Evolutionary conservation across 257 asterid species (phyloP).

Genomic region (Fraxinus pennsylvanica): DNA sequence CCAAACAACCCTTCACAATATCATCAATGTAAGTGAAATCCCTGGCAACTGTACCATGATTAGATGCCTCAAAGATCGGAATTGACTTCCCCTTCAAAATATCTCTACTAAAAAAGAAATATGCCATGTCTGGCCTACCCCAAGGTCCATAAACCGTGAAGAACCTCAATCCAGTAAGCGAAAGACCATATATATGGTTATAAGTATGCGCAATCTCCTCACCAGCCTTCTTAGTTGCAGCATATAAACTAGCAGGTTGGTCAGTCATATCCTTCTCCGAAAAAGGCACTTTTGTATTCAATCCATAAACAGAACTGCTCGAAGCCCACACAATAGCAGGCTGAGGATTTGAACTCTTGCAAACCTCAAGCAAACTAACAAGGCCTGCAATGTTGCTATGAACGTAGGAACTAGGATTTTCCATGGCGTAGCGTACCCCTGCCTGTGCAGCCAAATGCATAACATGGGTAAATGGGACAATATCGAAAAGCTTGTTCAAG

Average conservation of each 20-base stretch:
- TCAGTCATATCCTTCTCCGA: slow-evolving; percentile 32
- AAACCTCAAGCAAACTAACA: slow-evolving; percentile 27
- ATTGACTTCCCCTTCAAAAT: slow-evolving; percentile 29
- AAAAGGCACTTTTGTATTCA: slow-evolving; percentile 29
- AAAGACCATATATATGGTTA: slow-evolving; percentile 30
- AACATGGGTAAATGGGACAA: slow-evolving; percentile 30
- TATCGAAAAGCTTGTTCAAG: slow-evolving; percentile 24
- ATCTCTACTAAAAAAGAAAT: slow-evolving; percentile 27
- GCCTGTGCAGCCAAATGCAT: slow-evolving; percentile 37
- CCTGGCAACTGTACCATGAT: slow-evolving; percentile 28
- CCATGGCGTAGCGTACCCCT: slow-evolving; percentile 34
- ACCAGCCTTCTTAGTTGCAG: slow-evolving; percentile 33
- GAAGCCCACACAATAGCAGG: slow-evolving; percentile 35
- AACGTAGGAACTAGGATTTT: slow-evolving; percentile 31
- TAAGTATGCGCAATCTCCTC: slow-evolving; percentile 34
- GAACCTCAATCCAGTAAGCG: slow-evolving; percentile 30
- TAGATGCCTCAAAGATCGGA: slow-evolving; percentile 12
- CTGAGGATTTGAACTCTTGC: slow-evolving; percentile 30
- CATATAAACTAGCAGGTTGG: slow-evolving; percentile 30
- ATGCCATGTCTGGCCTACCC: slow-evolving; percentile 36
- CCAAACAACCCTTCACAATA: slow-evolving; percentile 37
- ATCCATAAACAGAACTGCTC: slow-evolving; percentile 31
- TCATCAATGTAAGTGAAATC: slow-evolving; percentile 46
- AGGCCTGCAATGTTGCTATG: slow-evolving; percentile 31
- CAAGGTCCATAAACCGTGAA: slow-evolving; percentile 35